Percentiles rank a stretch among this genome's conserved stretches.
phyloP scores from a whole-genome alignment of 164 flowering plant genomes.

The Kingdonia uniflora region DNA sequence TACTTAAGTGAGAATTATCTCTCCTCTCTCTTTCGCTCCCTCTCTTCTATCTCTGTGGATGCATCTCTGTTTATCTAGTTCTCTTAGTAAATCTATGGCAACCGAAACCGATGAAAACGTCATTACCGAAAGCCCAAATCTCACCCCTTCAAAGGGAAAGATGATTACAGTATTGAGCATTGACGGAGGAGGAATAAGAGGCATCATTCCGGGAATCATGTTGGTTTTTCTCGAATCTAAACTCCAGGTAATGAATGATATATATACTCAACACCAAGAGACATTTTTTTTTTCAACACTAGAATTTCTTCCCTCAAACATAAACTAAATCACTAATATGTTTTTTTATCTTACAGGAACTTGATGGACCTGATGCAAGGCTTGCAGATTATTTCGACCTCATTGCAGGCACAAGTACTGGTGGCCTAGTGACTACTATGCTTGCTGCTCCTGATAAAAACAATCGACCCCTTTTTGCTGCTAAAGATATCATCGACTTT shows the following conservation, averaged over 20 bases:
- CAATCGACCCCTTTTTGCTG: slow-evolving; percentile 32
- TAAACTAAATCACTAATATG: no score
- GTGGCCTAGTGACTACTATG: slow-evolving; percentile 25
- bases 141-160: not conserved
- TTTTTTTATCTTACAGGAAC: slow-evolving; percentile 8
- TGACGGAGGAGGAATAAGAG: slow-evolving; percentile 7
- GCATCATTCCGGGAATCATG: slow-evolving; percentile 5
- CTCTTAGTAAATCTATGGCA: no score
- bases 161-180: no score
- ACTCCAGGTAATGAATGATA: slow-evolving; percentile 8
- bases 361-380: slow-evolving; percentile 22
- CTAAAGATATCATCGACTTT: slow-evolving; percentile 27
- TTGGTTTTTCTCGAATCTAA: no score
- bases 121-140: not conserved
- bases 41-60: no score
- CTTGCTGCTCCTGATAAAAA: slow-evolving; percentile 24
- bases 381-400: slow-evolving; percentile 24
- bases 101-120: no score
- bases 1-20: no score
- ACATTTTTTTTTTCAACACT: no score
- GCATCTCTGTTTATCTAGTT: no score
- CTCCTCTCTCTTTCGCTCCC: no score
- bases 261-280: no score
- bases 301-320: no score
- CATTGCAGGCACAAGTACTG: slow-evolving; percentile 23